Percentiles rank a stretch among this genome's conserved stretches.
These are phyloP conservation scores for Dactylellina haptotyla DNA, from an alignment of 2,329 filamentous ascomycete species.

Conservation along the genomic window DNA sequence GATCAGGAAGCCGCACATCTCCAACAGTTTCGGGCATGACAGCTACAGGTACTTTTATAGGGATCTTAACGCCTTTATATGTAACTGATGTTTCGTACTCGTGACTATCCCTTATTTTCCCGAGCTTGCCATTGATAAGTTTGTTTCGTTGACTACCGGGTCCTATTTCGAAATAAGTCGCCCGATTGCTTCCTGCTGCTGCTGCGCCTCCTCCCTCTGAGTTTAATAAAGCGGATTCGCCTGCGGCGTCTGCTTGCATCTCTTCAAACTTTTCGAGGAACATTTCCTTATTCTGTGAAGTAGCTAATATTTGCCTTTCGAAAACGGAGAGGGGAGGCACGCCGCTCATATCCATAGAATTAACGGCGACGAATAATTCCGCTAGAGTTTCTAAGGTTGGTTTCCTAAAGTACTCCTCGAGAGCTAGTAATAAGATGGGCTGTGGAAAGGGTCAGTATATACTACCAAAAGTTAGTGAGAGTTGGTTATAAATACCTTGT, in stretches of 20 bases:
- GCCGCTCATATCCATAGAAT: constrained; percentile 93
- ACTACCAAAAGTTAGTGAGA: constrained; percentile 37
- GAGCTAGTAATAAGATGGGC: constrained; percentile 86
- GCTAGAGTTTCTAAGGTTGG: constrained; percentile 88
- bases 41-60: constrained; percentile 93
- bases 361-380: constrained; percentile 89
- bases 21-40: constrained; percentile 95
- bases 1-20: constrained; percentile 64
- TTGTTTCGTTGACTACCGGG: constrained; percentile 56
- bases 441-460: constrained; percentile 60
- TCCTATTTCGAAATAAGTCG: constrained; percentile 58
- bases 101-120: constrained; percentile 81
- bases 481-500: constrained; percentile 73
- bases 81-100: constrained; percentile 95
- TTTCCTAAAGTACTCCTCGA: constrained; percentile 96
- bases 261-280: constrained; percentile 98
- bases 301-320: constrained; percentile 85
- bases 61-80: constrained; percentile 96
- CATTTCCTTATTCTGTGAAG: constrained; percentile 92
- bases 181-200: no score
- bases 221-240: constrained; percentile 56
- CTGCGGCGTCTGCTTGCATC: constrained; percentile 60
- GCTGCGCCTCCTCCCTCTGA: constrained; percentile 55
- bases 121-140: constrained; percentile 57
- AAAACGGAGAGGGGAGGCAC: constrained; percentile 86